Conservation (phyloP, 169 alveolate species). For the Cryptosporidium meleagridis region DNA sequence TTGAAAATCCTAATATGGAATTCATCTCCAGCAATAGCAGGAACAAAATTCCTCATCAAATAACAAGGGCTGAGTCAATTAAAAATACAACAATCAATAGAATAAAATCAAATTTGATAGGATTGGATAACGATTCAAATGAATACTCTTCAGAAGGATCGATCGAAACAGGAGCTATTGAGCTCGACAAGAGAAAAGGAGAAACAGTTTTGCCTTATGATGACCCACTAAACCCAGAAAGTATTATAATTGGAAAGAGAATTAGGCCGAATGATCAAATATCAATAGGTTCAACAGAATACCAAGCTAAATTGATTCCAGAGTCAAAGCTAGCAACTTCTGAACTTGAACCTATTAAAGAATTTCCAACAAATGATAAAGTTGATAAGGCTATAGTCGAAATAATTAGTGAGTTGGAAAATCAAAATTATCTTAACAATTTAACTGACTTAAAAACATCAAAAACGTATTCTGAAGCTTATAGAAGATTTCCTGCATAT, state of each 20-base stretch:
- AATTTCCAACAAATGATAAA: slow-evolving; percentile 8
- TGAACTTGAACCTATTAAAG: not conserved
- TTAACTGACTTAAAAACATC: not conserved
- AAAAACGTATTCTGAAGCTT: slow-evolving; percentile 11
- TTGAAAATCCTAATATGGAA: not conserved
- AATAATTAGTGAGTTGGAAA: not conserved
- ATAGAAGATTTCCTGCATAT: slow-evolving; percentile 54
- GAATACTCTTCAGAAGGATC: slow-evolving; percentile 58
- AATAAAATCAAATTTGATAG: not conserved
- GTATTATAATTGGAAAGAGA: slow-evolving; percentile 22
- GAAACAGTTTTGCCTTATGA: not conserved
- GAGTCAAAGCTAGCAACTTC: slow-evolving; percentile 4
- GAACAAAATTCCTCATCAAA: slow-evolving; percentile 44
- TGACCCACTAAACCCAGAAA: slow-evolving; percentile 36
- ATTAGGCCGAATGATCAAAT: slow-evolving; percentile 60
- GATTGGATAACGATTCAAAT: not conserved
- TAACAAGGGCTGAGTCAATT: slow-evolving; percentile 58
- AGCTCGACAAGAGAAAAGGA: not conserved
- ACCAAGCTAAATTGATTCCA: not conserved
- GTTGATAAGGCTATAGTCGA: not conserved
- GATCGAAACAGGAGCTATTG: not conserved
- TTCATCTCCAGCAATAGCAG: not conserved
- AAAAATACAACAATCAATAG: slow-evolving; percentile 24
- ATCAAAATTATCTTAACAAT: not conserved
- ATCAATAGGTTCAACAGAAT: slow-evolving; percentile 26